These are phyloP conservation scores for Ascochyta pisi DNA, from an alignment of 2,329 filamentous ascomycete species.

Conservation along the genomic window DNA sequence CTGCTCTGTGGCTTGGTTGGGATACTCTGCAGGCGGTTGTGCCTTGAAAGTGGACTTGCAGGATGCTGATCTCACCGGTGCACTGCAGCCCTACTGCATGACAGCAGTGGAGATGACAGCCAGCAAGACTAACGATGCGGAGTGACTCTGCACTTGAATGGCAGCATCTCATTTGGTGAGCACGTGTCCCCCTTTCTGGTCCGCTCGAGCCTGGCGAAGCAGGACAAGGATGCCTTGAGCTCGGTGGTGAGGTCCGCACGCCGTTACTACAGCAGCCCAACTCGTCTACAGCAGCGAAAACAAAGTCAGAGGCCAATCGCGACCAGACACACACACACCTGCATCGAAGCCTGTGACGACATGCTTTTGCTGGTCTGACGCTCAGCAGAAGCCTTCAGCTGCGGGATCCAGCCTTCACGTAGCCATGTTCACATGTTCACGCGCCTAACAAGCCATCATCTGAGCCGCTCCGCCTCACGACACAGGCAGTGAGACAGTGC, in stretches of 20 bases:
- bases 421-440: constrained; percentile 37
- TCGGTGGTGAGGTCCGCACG: constrained; percentile 5
- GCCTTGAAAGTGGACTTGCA: constrained; percentile 13
- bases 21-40: background rate
- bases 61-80: constrained; percentile 16
- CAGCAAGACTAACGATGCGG: background rate
- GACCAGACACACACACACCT: constrained; percentile 14
- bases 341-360: constrained; percentile 15
- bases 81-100: constrained; percentile 6
- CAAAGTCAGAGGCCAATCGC: constrained; percentile 17
- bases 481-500: constrained; percentile 31
- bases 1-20: background rate
- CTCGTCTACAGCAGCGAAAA: constrained; percentile 10
- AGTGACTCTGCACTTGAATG: background rate
- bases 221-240: constrained; percentile 15
- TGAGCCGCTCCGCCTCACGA: constrained; percentile 43
- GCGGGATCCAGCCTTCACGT: background rate
- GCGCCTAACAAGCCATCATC: constrained; percentile 38
- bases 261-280: constrained; percentile 17
- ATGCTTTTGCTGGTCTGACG: constrained; percentile 11
- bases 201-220: background rate
- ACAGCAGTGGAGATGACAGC: background rate
- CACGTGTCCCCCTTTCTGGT: background rate
- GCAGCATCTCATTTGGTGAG: background rate
- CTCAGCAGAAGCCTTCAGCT: constrained; percentile 6